Evolutionary conservation across 176 grass and related monocot genomes (phyloP).

Genomic region (Phoenix roebelenii): DNA sequence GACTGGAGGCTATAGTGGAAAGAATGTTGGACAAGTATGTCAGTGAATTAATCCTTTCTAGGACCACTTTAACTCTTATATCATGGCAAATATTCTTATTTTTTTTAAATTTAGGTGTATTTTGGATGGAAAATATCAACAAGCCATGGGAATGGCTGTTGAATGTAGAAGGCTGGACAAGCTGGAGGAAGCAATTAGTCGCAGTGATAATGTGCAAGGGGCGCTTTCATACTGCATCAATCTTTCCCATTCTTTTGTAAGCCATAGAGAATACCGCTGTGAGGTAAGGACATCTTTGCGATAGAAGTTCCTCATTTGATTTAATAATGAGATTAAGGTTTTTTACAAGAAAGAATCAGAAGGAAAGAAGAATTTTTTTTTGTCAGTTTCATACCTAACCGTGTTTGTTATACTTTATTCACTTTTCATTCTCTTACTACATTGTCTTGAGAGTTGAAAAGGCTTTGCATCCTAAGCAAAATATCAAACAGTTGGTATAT

Average conservation of each 20-base stretch:
- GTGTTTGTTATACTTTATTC: too few relatives aligned
- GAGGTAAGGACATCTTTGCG: constrained; percentile 45
- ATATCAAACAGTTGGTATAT: too few relatives aligned
- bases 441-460: too few relatives aligned
- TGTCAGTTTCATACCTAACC: too few relatives aligned
- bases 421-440: too few relatives aligned
- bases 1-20: constrained; percentile 92
- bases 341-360: not conserved
- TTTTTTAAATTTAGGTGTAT: constrained; percentile 54
- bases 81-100: too few relatives aligned
- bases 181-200: constrained; percentile 81
- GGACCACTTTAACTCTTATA: too few relatives aligned
- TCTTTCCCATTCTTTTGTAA: constrained; percentile 93
- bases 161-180: constrained; percentile 96
- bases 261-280: constrained; percentile 89
- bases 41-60: not conserved
- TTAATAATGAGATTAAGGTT: not conserved
- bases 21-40: constrained; percentile 92
- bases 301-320: not conserved
- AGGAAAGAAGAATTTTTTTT: not conserved
- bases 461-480: too few relatives aligned
- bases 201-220: constrained; percentile 83
- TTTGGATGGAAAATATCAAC: constrained; percentile 88
- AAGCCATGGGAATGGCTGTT: constrained; percentile 97
- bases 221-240: constrained; percentile 94